Evolutionary conservation across 768 basidiomycete genomes (phyloP).

Genomic region (Naematelia encephala): DNA sequence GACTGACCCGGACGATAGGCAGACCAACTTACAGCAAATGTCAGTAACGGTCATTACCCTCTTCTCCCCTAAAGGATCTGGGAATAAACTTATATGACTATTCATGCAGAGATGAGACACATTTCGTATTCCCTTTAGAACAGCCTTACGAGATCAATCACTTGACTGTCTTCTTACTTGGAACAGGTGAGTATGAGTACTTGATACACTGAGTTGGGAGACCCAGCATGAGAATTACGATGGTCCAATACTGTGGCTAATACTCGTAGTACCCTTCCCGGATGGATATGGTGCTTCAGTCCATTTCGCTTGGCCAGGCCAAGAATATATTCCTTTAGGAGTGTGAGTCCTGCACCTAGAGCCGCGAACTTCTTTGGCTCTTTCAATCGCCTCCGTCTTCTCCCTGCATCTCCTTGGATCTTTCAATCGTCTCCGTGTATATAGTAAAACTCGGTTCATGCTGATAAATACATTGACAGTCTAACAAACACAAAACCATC

Average conservation of each 20-base stretch:
- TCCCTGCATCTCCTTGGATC: conserved; percentile 1
- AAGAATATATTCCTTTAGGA: conserved; percentile 46
- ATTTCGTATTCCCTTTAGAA: conserved; percentile 48
- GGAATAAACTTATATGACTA: conserved; percentile 2
- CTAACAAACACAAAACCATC: conserved; percentile 1
- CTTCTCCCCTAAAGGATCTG: background rate
- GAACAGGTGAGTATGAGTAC: conserved; percentile 46
- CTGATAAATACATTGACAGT: background rate
- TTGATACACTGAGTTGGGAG: too few relatives aligned
- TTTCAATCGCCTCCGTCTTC: background rate
- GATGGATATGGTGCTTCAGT: conserved; percentile 49
- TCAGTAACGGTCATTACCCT: conserved; percentile 11
- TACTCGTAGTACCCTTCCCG: conserved; percentile 44
- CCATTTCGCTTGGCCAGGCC: conserved; percentile 48
- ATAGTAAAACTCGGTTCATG: conserved; percentile 6
- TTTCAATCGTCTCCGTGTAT: conserved; percentile 2
- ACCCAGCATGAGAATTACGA: too few relatives aligned
- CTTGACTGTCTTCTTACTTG: conserved; percentile 47
- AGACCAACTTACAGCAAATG: conserved; percentile 50
- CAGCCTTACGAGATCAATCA: conserved; percentile 49
- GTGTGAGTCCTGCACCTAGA: too few relatives aligned
- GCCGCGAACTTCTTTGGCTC: conserved; percentile 2
- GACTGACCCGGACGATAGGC: conserved; percentile 21
- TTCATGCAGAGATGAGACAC: conserved; percentile 43
- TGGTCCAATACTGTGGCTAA: background rate